Percentiles rank a stretch among this genome's conserved stretches.
phyloP scores from a whole-genome alignment of 176 grass and related monocot genomes.

The Secale cereale region DNA sequence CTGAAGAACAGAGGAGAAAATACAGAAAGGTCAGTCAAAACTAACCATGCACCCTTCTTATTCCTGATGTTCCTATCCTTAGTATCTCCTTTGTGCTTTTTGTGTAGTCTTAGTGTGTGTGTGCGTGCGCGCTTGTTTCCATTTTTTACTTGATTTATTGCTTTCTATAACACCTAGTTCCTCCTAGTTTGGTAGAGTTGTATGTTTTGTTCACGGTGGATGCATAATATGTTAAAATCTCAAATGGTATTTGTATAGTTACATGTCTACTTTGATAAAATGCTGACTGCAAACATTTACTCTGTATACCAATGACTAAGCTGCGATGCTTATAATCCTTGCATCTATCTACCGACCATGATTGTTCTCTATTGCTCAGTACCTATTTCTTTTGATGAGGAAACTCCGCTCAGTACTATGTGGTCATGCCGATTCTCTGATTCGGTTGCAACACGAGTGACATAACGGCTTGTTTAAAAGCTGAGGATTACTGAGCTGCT shows the following conservation, averaged over 20 bases:
- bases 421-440: neutral
- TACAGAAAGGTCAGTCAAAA: constrained; percentile 73
- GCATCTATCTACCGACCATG: neutral
- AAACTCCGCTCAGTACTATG: neutral
- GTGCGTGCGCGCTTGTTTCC: neutral
- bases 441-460: neutral
- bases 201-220: constrained; percentile 6
- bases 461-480: neutral
- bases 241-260: neutral
- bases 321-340: neutral
- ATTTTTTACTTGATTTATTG: neutral
- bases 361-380: neutral
- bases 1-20: constrained; percentile 89
- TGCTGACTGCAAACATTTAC: neutral
- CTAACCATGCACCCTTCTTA: constrained; percentile 6
- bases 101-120: neutral
- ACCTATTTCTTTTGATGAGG: neutral
- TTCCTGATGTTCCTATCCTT: constrained; percentile 16
- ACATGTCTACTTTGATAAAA: neutral
- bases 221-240: neutral
- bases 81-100: neutral
- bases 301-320: neutral
- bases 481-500: neutral
- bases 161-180: neutral
- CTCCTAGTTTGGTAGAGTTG: neutral